These are phyloP conservation scores for Cryptosporidium sp. DNA, from an alignment of 169 alveolate genomes.

Conservation along the genomic window DNA sequence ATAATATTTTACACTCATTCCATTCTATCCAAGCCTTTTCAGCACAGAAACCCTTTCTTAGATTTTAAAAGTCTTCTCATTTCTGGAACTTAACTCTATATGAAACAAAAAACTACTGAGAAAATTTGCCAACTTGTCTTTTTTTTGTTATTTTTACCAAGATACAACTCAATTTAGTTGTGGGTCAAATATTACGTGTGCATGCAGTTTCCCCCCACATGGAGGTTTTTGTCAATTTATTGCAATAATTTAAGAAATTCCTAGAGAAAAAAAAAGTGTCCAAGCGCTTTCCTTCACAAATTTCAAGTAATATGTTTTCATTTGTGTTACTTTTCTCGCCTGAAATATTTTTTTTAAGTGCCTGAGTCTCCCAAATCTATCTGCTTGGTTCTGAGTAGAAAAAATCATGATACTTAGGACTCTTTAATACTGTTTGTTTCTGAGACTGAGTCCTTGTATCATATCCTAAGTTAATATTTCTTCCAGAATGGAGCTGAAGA, in stretches of 20 bases:
- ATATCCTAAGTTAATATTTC: constrained; percentile 8
- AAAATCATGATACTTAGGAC: constrained; percentile 54
- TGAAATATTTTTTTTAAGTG: too few relatives aligned
- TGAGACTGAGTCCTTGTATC: constrained; percentile 22
- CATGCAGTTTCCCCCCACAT: background rate
- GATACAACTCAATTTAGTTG: background rate
- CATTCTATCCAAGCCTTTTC: background rate
- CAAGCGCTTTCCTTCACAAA: background rate
- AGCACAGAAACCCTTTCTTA: background rate
- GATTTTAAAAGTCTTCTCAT: too few relatives aligned
- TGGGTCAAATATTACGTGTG: background rate
- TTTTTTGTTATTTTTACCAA: too few relatives aligned
- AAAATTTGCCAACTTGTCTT: background rate
- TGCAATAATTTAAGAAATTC: background rate
- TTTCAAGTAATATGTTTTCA: too few relatives aligned
- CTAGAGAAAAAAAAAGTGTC: background rate
- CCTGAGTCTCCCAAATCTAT: background rate
- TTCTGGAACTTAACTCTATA: background rate
- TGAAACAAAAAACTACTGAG: background rate
- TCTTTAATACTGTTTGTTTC: background rate
- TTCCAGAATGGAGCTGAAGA: constrained; percentile 55
- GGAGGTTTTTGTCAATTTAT: background rate
- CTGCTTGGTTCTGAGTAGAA: constrained; percentile 39
- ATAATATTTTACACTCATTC: background rate
- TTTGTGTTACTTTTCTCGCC: background rate